phyloP scores from a whole-genome alignment of 257 asterid species.

The Marsdenia floribunda region DNA sequence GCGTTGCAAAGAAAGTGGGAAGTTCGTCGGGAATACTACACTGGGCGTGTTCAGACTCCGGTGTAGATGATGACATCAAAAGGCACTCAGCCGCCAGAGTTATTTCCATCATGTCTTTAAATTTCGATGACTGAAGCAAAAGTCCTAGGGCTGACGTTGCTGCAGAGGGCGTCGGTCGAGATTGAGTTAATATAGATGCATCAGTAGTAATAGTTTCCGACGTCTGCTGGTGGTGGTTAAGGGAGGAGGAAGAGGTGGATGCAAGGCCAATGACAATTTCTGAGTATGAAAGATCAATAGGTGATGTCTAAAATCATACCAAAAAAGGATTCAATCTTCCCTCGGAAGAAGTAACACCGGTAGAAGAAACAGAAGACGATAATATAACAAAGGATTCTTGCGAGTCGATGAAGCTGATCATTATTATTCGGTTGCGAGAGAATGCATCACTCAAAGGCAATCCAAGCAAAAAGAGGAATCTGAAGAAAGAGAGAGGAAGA shows the following conservation, averaged over 20 bases:
- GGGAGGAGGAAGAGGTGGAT: conserved; percentile 14
- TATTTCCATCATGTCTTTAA: conserved; percentile 86
- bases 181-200: conserved; percentile 17
- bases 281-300: too few relatives aligned
- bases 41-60: conserved; percentile 33
- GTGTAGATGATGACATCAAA: conserved; percentile 19
- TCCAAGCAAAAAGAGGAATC: too few relatives aligned
- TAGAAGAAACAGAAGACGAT: conserved; percentile 11
- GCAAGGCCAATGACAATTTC: too few relatives aligned
- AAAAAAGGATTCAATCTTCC: too few relatives aligned
- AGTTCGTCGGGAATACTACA: conserved; percentile 50
- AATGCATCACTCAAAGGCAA: too few relatives aligned
- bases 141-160: conserved; percentile 87
- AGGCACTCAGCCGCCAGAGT: conserved; percentile 48
- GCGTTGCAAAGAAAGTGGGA: conserved; percentile 39
- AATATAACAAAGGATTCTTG: too few relatives aligned
- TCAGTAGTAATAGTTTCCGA: not conserved
- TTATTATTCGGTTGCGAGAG: too few relatives aligned
- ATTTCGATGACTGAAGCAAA: conserved; percentile 66
- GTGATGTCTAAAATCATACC: too few relatives aligned
- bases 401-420: too few relatives aligned
- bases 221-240: conserved; percentile 9
- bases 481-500: too few relatives aligned
- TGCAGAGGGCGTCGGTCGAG: conserved; percentile 25
- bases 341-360: conserved; percentile 1